Evolutionary conservation across 164 flowering plant genomes (phyloP).

Genomic region (Amborella trichopoda): DNA sequence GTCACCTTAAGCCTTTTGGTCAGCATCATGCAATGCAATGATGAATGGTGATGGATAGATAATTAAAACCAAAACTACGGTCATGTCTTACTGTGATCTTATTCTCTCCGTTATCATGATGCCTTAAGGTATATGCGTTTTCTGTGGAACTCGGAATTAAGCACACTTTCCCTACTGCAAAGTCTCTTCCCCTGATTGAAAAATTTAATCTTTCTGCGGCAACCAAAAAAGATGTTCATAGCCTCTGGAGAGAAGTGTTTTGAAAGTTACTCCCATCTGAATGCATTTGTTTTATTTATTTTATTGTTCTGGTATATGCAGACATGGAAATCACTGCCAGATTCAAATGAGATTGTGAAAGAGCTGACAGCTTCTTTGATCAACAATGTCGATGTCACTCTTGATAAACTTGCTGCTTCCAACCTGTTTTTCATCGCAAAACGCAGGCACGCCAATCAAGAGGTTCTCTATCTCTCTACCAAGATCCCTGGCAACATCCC

Average conservation of each 20-base stretch:
- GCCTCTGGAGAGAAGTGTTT: background rate
- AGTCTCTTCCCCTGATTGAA: no score
- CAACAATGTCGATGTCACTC: constrained; percentile 57
- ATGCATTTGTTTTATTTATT: background rate
- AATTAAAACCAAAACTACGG: no score
- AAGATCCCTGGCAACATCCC: constrained; percentile 66
- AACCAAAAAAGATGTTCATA: no score
- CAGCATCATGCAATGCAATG: no score
- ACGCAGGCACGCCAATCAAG: constrained; percentile 81
- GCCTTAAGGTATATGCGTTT: no score
- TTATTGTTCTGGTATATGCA: constrained; percentile 13
- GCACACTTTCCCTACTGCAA: no score
- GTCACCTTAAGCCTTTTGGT: no score
- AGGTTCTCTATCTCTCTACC: constrained; percentile 81
- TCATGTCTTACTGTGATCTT: no score
- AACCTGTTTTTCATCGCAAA: constrained; percentile 93
- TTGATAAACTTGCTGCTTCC: constrained; percentile 59
- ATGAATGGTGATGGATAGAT: no score
- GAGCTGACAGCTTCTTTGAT: constrained; percentile 51
- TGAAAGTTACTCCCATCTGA: background rate
- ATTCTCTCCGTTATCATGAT: no score
- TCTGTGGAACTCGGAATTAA: no score
- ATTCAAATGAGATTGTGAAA: constrained; percentile 71
- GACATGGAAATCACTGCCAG: constrained; percentile 98
- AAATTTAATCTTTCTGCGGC: no score